phyloP scores from a whole-genome alignment of 2,329 filamentous ascomycete species.

The Lasiodiplodia gonubiensis region DNA sequence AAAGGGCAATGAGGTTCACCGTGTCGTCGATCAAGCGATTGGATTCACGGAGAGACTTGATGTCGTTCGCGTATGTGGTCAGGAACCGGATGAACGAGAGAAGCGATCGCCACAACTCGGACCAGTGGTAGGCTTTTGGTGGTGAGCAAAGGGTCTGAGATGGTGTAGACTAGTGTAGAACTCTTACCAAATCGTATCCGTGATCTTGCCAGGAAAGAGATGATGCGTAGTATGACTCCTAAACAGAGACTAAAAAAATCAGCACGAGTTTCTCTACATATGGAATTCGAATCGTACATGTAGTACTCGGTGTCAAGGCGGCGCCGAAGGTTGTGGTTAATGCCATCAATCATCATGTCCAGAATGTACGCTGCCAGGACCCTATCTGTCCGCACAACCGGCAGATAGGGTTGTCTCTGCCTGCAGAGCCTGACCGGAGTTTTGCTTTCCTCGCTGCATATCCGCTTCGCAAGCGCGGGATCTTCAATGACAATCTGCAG shows the following conservation, averaged over 20 bases:
- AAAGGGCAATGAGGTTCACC: conserved; percentile 81
- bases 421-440: conserved; percentile 81
- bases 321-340: conserved; percentile 90
- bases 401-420: conserved; percentile 85
- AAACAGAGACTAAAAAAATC: conserved; percentile 64
- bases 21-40: conserved; percentile 76
- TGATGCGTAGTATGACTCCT: conserved; percentile 79
- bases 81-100: conserved; percentile 89
- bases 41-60: conserved; percentile 72
- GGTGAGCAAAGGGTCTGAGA: conserved; percentile 28
- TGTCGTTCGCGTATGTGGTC: conserved; percentile 80
- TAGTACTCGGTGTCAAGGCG: conserved; percentile 86
- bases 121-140: conserved; percentile 78
- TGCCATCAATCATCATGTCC: conserved; percentile 86
- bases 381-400: conserved; percentile 73
- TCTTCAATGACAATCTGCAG: conserved; percentile 89
- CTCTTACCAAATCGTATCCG: conserved; percentile 70
- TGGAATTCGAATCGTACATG: conserved; percentile 52
- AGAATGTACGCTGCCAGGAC: conserved; percentile 77
- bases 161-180: background rate
- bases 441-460: conserved; percentile 81
- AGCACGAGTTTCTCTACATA: background rate
- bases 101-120: conserved; percentile 88
- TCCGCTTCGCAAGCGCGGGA: conserved; percentile 75
- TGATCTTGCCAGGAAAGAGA: conserved; percentile 83